Evolutionary conservation across 768 basidiomycete species (phyloP).

Genomic region (Paxillus rubicundulus): DNA sequence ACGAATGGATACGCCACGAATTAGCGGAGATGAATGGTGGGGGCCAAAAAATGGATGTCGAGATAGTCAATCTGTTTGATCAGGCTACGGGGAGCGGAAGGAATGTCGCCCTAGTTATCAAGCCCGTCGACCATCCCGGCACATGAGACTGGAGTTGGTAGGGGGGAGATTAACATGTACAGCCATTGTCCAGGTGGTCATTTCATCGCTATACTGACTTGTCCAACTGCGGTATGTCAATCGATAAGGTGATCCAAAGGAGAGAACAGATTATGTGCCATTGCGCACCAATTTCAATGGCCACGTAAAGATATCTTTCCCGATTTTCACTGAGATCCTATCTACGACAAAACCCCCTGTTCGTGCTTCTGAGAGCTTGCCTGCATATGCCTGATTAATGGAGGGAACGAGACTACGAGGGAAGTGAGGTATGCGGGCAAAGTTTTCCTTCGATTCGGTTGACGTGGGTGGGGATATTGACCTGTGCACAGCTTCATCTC

Average conservation of each 20-base stretch:
- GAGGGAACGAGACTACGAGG: conserved; percentile 44
- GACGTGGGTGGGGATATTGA: not conserved
- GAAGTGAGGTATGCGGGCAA: conserved; percentile 51
- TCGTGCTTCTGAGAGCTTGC: conserved; percentile 38
- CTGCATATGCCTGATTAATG: conserved; percentile 50
- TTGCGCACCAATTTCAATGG: conserved; percentile 21
- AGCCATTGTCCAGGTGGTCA: no score
- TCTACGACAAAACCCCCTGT: conserved; percentile 53
- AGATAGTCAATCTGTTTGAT: conserved; percentile 67
- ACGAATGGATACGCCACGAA: conserved; percentile 51
- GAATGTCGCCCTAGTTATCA: conserved; percentile 63
- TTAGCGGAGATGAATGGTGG: conserved; percentile 24
- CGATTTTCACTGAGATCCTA: conserved; percentile 63
- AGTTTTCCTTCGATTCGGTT: conserved; percentile 21
- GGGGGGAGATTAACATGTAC: not conserved
- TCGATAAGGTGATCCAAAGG: conserved; percentile 3
- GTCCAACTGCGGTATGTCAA: conserved; percentile 1
- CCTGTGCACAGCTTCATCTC: not conserved
- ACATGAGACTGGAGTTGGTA: not conserved
- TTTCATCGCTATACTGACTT: not conserved
- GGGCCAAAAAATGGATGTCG: conserved; percentile 34
- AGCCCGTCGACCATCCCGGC: conserved; percentile 24
- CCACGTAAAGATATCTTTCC: conserved; percentile 61
- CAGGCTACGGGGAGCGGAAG: conserved; percentile 70
- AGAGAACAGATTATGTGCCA: conserved; percentile 12